Percentiles rank a stretch among this genome's conserved stretches.
Evolutionary conservation across 148 eudicot genomes (phyloP).

Genomic region (Cornus florida): DNA sequence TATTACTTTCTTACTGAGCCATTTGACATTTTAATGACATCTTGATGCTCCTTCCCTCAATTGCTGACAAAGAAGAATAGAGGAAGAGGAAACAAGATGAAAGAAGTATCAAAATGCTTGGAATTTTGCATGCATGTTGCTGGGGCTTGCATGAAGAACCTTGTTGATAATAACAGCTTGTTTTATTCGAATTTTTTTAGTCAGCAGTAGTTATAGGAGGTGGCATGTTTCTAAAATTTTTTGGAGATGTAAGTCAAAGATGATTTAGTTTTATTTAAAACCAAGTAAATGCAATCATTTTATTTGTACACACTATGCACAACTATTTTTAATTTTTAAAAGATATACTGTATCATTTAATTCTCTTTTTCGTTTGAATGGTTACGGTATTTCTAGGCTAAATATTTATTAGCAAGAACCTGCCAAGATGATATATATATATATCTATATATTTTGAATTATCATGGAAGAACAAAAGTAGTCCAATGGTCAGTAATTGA

Average conservation of each 20-base stretch:
- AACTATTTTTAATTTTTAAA: no score
- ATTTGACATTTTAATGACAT: slow-evolving; percentile 2
- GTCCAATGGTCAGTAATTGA: no score
- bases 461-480: no score
- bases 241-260: neutral
- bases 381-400: no score
- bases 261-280: no score
- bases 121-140: neutral
- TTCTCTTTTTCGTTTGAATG: no score
- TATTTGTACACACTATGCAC: no score
- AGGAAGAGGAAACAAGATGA: neutral
- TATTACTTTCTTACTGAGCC: neutral
- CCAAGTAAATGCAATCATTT: no score
- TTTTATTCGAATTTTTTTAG: neutral
- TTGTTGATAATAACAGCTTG: neutral
- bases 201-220: neutral
- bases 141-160: neutral
- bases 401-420: no score
- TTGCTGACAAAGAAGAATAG: neutral
- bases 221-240: neutral
- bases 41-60: neutral
- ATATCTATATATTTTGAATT: no score
- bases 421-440: no score
- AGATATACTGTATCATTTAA: no score
- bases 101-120: neutral